A percentile compares a stretch with the other conserved stretches of the same genome.
Evolutionary conservation across 1,284 basidiomycete species (phyloP).

Genomic region (Microbotryomycetes sp.): DNA sequence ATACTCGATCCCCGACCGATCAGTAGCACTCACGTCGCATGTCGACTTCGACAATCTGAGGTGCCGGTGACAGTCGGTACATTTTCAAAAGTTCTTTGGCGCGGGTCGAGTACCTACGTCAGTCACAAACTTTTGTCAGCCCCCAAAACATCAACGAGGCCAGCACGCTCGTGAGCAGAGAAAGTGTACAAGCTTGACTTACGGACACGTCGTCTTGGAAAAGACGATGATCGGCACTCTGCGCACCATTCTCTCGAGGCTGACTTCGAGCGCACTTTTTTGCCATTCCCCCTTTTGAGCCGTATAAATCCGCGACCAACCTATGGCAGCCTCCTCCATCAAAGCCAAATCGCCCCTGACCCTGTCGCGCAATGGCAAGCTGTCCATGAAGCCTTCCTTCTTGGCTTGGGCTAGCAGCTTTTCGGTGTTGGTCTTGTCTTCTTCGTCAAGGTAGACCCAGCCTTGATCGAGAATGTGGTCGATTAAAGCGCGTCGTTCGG

Average conservation of each 20-base stretch:
- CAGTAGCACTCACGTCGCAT: conserved; percentile 54
- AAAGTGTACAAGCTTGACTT: too few relatives aligned
- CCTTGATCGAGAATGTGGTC: conserved; percentile 9
- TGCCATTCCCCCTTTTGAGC: conserved; percentile 1
- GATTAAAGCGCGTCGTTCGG: background rate
- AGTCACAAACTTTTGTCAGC: too few relatives aligned
- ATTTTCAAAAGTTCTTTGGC: conserved; percentile 40
- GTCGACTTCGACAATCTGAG: conserved; percentile 64
- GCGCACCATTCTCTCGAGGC: conserved; percentile 46
- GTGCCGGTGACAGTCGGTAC: background rate
- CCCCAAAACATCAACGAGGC: too few relatives aligned
- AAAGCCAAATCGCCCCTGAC: conserved; percentile 10
- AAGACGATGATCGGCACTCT: conserved; percentile 64
- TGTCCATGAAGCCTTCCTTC: conserved; percentile 1
- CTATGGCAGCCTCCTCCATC: conserved; percentile 5
- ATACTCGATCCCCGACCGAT: conserved; percentile 1
- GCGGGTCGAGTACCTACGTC: conserved; percentile 56
- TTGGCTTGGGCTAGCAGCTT: conserved; percentile 9
- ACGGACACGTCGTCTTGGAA: conserved; percentile 74
- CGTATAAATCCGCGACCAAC: conserved; percentile 18
- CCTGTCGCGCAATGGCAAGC: conserved; percentile 14
- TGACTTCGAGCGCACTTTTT: conserved; percentile 36
- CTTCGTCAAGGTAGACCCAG: conserved; percentile 20
- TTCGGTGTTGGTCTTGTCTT: conserved; percentile 16
- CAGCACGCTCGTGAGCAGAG: too few relatives aligned